These are phyloP conservation scores for Zoysia japonica DNA, from an alignment of 176 grass and related monocot genomes.

Conservation along the genomic window DNA sequence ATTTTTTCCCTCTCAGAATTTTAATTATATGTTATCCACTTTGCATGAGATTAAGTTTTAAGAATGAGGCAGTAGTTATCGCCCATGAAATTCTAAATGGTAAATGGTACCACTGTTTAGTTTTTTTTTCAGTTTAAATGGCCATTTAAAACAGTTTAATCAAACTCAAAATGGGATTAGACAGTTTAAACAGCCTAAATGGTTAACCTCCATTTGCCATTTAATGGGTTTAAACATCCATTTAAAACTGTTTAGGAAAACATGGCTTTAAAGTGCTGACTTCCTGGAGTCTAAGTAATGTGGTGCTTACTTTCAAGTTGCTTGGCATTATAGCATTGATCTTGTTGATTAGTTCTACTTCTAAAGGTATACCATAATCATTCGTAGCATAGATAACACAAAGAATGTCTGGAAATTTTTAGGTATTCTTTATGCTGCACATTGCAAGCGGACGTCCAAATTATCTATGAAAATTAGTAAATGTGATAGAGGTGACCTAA, in stretches of 20 bases:
- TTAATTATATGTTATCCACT: not conserved
- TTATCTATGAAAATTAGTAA: slow-evolving; percentile 12
- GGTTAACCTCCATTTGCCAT: too few species aligned
- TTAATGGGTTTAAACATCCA: too few species aligned
- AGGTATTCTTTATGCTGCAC: not conserved
- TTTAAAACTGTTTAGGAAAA: too few species aligned
- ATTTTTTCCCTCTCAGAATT: not conserved
- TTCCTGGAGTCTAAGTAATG: not conserved
- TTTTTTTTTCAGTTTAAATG: too few species aligned
- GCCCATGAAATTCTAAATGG: too few species aligned
- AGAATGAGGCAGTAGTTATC: too few species aligned
- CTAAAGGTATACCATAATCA: not conserved
- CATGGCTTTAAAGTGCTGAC: not conserved
- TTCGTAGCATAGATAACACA: slow-evolving; percentile 4
- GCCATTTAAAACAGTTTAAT: too few species aligned
- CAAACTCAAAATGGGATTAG: too few species aligned
- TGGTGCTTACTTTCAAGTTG: not conserved
- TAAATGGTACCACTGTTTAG: too few species aligned
- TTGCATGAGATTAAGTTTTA: too few species aligned
- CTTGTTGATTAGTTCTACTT: slow-evolving; percentile 1
- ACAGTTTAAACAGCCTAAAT: too few species aligned
- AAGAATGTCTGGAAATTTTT: not conserved
- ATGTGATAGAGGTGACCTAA: not conserved
- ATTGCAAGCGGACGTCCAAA: not conserved
- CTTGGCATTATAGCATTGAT: not conserved